Conservation (phyloP, 257 asterid genomes). For the Solanum gracilifrons region DNA sequence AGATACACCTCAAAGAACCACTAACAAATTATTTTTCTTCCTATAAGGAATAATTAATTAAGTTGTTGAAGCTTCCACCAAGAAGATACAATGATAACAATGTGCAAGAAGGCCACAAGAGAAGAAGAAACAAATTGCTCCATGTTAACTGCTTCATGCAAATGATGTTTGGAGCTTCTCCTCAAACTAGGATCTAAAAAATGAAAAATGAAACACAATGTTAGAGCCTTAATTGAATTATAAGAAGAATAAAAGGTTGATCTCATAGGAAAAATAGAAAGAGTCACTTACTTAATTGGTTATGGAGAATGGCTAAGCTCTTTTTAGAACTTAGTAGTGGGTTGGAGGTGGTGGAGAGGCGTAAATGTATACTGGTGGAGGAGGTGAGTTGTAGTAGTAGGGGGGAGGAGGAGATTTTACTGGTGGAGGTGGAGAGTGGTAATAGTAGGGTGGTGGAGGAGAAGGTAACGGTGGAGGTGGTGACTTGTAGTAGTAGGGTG, state of each 20-base stretch:
- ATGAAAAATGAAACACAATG: neutral
- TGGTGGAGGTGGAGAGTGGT: neutral
- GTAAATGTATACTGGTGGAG: slow-evolving; percentile 9
- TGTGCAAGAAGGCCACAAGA: neutral
- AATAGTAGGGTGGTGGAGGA: neutral
- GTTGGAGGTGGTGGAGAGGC: slow-evolving; percentile 16
- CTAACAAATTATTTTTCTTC: neutral
- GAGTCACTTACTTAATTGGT: neutral
- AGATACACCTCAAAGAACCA: neutral
- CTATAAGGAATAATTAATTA: neutral
- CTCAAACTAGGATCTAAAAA: neutral
- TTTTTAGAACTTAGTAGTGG: neutral
- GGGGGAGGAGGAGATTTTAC: neutral
- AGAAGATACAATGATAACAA: neutral
- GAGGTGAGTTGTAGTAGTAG: neutral
- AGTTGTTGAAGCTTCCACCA: neutral
- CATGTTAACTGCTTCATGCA: neutral
- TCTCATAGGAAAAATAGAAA: neutral
- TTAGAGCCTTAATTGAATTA: neutral
- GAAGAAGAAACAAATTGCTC: neutral
- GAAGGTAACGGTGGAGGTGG: neutral
- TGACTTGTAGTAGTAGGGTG: neutral
- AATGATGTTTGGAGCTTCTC: neutral
- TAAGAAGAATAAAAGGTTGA: neutral
- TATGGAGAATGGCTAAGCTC: neutral